phyloP scores from a whole-genome alignment of 495 filamentous ascomycete genomes.

The Xanthoparmelia taractica region DNA sequence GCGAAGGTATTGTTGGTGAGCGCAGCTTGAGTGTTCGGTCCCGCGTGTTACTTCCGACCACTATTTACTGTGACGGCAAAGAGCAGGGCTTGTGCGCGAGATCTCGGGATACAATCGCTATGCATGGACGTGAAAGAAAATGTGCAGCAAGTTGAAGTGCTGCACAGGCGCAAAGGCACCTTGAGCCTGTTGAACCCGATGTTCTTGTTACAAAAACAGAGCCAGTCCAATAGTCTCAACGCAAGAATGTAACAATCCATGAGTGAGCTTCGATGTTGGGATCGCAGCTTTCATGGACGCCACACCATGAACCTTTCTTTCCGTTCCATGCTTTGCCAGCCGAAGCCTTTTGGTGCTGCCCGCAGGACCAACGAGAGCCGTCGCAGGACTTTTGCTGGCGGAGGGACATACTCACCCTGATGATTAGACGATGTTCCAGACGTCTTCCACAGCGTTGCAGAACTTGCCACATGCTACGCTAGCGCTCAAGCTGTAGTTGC shows the following conservation, averaged over 20 bases:
- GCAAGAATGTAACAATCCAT: conserved; percentile 27
- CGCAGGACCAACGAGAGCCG: conserved; percentile 6
- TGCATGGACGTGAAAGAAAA: conserved; percentile 22
- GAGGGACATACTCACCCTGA: conserved; percentile 14
- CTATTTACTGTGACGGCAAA: conserved; percentile 13
- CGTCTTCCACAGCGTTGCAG: conserved; percentile 95
- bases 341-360: conserved; percentile 5
- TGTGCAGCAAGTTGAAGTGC: conserved; percentile 60
- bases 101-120: conserved; percentile 1
- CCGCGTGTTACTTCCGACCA: not conserved
- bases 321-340: conserved; percentile 13
- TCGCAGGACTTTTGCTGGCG: conserved; percentile 3
- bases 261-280: conserved; percentile 43
- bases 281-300: conserved; percentile 36
- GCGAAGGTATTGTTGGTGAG: not conserved
- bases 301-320: conserved; percentile 19
- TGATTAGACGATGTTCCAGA: conserved; percentile 80
- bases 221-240: conserved; percentile 51
- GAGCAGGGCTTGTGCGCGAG: conserved; percentile 9
- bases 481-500: conserved; percentile 92
- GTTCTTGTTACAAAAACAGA: conserved; percentile 80
- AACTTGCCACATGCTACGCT: conserved; percentile 99
- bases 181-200: conserved; percentile 74
- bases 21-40: not conserved
- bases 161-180: conserved; percentile 55